A percentile compares a stretch with the other conserved stretches of the same genome.
Evolutionary conservation across 257 asterid species (phyloP).

Genomic region (Anisodus tanguticus): DNA sequence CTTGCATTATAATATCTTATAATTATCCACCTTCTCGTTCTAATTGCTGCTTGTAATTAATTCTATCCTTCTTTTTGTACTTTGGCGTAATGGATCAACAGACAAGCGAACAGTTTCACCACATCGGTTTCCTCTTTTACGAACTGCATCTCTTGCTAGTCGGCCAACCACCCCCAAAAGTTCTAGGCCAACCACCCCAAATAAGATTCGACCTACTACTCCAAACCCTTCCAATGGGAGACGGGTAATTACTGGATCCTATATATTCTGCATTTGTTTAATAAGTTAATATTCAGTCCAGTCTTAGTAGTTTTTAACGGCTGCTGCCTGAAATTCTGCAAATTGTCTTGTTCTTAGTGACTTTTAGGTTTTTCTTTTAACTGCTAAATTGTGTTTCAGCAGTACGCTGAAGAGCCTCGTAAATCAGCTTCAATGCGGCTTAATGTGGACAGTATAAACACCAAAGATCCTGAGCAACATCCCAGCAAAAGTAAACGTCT

Average conservation of each 20-base stretch:
- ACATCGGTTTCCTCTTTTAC: conserved; percentile 77
- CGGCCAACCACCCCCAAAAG: conserved; percentile 70
- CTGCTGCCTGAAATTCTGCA: not conserved
- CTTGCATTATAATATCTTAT: not conserved
- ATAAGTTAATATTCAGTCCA: not conserved
- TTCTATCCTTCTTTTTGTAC: conserved; percentile 28
- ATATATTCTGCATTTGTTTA: not conserved
- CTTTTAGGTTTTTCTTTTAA: not conserved
- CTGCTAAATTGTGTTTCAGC: conserved; percentile 34
- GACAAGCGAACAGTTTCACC: conserved; percentile 82
- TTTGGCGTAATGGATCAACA: conserved; percentile 35
- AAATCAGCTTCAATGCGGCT: conserved; percentile 87
- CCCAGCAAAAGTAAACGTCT: conserved; percentile 90
- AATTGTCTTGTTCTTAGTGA: not conserved
- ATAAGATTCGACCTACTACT: conserved; percentile 67
- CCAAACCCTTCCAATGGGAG: conserved; percentile 69
- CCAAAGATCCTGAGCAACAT: conserved; percentile 57
- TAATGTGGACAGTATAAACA: conserved; percentile 61
- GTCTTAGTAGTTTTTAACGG: not conserved
- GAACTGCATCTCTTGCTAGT: conserved; percentile 75
- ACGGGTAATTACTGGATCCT: conserved; percentile 38
- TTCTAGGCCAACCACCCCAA: conserved; percentile 78
- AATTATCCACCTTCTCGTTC: not conserved
- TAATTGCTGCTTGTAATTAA: not conserved
- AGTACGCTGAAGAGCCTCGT: conserved; percentile 71